Evolutionary conservation across 139 green algal genomes (phyloP).

Genomic region (Auxenochlorella pyrenoidosa): DNA sequence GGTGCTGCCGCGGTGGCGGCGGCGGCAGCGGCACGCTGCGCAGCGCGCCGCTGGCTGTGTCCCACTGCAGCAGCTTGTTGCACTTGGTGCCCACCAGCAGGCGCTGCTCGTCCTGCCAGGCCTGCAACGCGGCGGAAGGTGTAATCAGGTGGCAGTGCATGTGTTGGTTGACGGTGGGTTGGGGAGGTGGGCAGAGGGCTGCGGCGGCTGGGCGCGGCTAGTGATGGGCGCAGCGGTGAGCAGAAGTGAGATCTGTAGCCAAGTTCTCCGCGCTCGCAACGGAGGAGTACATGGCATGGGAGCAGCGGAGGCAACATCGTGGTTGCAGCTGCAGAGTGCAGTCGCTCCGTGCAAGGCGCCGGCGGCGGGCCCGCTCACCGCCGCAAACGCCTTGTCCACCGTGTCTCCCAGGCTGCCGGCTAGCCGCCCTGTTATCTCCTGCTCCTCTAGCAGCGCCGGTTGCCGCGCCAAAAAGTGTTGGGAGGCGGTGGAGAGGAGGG

Average conservation of each 20-base stretch:
- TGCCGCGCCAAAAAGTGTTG: slow-evolving; percentile 6
- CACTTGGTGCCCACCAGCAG: slow-evolving; percentile 78
- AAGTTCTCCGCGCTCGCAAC: too few species aligned
- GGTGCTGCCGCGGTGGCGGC: not conserved
- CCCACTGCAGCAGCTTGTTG: slow-evolving; percentile 62
- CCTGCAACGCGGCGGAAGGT: slow-evolving; percentile 29
- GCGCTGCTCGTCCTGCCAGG: slow-evolving; percentile 55
- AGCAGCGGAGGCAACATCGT: not conserved
- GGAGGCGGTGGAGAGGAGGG: not conserved
- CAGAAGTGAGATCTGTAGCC: too few species aligned
- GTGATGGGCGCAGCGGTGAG: not conserved
- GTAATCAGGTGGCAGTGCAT: too few species aligned
- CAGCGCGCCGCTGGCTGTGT: not conserved
- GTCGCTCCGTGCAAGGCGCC: not conserved
- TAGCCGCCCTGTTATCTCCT: slow-evolving; percentile 17
- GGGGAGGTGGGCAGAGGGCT: too few species aligned
- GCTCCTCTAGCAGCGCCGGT: slow-evolving; percentile 10
- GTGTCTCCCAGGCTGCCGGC: not conserved
- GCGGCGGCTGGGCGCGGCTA: not conserved
- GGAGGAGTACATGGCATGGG: too few species aligned
- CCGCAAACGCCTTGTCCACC: slow-evolving; percentile 28
- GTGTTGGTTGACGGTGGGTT: not conserved
- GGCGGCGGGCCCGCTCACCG: not conserved
- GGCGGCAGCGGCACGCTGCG: slow-evolving; percentile 1
- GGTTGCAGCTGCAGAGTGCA: too few species aligned